These are phyloP conservation scores for Alnus glutinosa DNA, from an alignment of 306 rosid genomes.

Conservation along the genomic window DNA sequence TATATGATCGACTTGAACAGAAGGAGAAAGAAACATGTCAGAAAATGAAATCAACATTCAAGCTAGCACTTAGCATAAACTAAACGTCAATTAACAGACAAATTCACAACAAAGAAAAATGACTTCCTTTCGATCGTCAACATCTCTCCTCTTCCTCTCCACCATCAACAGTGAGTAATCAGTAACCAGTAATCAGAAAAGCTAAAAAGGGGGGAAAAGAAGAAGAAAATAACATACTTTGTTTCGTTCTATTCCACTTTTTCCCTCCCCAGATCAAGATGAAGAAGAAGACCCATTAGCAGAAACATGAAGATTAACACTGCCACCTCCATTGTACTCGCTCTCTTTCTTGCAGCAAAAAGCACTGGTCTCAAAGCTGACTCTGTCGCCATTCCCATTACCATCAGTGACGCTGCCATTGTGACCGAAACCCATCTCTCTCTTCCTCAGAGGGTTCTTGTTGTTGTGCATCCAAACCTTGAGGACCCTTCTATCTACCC, in stretches of 20 bases:
- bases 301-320: constrained; percentile 48
- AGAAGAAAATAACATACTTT: neutral
- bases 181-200: neutral
- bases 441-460: constrained; percentile 65
- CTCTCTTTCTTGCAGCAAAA: constrained; percentile 16
- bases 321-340: constrained; percentile 33
- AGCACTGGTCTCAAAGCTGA: constrained; percentile 21
- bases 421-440: constrained; percentile 20
- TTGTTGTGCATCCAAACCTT: constrained; percentile 97
- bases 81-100: constrained; percentile 20
- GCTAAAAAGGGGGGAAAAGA: constrained; percentile 13
- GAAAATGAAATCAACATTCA: constrained; percentile 16
- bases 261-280: constrained; percentile 5
- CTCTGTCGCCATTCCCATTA: constrained; percentile 5
- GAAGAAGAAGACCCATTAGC: constrained; percentile 48
- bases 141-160: constrained; percentile 9
- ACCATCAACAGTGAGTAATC: neutral
- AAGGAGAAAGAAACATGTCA: constrained; percentile 30
- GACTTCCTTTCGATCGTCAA: constrained; percentile 19
- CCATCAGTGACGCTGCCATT: neutral
- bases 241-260: neutral
- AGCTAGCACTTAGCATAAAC: constrained; percentile 25
- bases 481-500: constrained; percentile 66
- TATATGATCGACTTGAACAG: constrained; percentile 14
- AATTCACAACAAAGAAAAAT: constrained; percentile 12